Evolutionary conservation across 202 grass and related monocot species (phyloP).

Genomic region (Eragrostis tef): DNA sequence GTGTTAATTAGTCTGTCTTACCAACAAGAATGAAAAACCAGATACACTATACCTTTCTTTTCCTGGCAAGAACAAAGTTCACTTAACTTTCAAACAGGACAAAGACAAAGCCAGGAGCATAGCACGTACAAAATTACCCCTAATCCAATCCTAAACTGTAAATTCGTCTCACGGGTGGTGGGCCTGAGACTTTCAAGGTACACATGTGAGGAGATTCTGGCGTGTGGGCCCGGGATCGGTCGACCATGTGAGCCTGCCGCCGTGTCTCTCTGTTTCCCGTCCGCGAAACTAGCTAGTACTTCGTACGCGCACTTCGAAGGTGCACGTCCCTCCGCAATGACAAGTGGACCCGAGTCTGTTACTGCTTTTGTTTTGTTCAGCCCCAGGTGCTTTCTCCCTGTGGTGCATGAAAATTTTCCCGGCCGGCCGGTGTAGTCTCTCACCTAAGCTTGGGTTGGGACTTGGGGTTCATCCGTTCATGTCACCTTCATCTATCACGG

Average conservation of each 20-base stretch:
- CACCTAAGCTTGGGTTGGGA: too few species aligned
- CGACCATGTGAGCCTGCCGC: slow-evolving; percentile 44
- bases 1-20: too few species aligned
- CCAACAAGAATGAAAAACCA: too few species aligned
- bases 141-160: background rate
- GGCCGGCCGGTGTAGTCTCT: too few species aligned
- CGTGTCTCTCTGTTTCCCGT: background rate
- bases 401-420: too few species aligned
- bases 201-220: slow-evolving; percentile 36
- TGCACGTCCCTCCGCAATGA: background rate
- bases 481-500: background rate
- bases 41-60: too few species aligned
- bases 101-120: background rate
- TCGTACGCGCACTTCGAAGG: background rate
- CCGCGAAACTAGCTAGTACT: background rate
- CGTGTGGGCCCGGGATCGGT: slow-evolving; percentile 9
- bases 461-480: too few species aligned
- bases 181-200: background rate
- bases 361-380: too few species aligned
- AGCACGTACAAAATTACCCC: background rate
- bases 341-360: background rate
- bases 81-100: background rate
- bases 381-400: too few species aligned
- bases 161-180: background rate
- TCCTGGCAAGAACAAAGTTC: too few species aligned